These are phyloP conservation scores for Vitis riparia DNA, from an alignment of 164 flowering plant genomes.

Conservation along the genomic window DNA sequence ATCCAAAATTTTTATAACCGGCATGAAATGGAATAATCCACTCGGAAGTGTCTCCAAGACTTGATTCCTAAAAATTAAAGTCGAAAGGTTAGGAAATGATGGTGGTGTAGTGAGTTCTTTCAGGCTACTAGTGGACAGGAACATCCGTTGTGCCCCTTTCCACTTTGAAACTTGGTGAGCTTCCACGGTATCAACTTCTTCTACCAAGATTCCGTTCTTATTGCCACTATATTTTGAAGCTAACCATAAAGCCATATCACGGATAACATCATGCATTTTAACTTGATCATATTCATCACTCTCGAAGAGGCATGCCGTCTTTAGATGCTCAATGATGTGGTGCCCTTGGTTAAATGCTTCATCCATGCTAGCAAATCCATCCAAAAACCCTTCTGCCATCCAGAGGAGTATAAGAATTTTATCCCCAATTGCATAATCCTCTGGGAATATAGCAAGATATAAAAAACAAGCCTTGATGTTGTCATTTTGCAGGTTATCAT, in stretches of 20 bases:
- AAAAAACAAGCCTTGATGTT: constrained; percentile 6
- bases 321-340: constrained; percentile 1
- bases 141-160: no score
- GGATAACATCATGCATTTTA: constrained; percentile 19
- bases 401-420: not conserved
- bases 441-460: constrained; percentile 8
- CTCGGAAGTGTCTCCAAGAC: not conserved
- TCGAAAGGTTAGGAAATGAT: not conserved
- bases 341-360: not conserved
- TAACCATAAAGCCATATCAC: constrained; percentile 25
- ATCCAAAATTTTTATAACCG: constrained; percentile 1
- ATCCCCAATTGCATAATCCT: not conserved
- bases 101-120: not conserved
- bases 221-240: not conserved
- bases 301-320: constrained; percentile 6
- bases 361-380: not conserved
- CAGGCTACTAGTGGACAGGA: no score
- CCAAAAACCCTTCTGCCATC: constrained; percentile 11
- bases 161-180: not conserved
- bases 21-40: not conserved
- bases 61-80: not conserved
- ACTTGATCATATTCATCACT: not conserved
- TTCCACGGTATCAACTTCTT: not conserved
- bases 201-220: no score
- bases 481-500: constrained; percentile 6